A percentile compares a stretch with the other conserved stretches of the same genome.
These are phyloP conservation scores for Cordyceps farinosa DNA, from an alignment of 2,329 filamentous ascomycete species.

Conservation along the genomic window DNA sequence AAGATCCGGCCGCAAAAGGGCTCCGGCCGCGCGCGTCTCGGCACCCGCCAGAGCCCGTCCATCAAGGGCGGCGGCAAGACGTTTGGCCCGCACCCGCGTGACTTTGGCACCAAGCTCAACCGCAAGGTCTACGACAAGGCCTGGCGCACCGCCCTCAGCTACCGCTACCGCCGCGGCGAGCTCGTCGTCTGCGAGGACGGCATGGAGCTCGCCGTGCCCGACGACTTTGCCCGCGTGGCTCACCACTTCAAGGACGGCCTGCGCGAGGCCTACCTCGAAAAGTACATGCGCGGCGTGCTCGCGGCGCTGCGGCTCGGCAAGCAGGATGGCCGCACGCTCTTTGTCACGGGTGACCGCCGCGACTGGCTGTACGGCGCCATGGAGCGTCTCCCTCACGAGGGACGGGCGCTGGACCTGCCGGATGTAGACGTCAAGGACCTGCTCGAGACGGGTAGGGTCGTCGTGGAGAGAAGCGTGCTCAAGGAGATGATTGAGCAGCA, in stretches of 20 bases:
- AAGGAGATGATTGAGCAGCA: conserved; percentile 70
- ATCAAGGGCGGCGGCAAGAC: conserved; percentile 80
- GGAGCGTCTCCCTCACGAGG: conserved; percentile 60
- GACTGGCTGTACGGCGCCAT: conserved; percentile 65
- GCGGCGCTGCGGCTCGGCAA: conserved; percentile 66
- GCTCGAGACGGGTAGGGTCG: conserved; percentile 75
- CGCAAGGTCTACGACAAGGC: conserved; percentile 93
- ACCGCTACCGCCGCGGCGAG: conserved; percentile 84
- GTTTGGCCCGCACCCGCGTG: conserved; percentile 86
- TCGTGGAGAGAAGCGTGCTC: conserved; percentile 81
- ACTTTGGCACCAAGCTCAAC: conserved; percentile 81
- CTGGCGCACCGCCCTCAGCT: conserved; percentile 89
- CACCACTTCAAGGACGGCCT: conserved; percentile 46
- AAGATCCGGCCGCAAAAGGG: conserved; percentile 91
- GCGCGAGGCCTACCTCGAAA: conserved; percentile 54
- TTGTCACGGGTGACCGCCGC: conserved; percentile 63
- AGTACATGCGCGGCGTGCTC: conserved; percentile 66
- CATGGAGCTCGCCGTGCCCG: conserved; percentile 61
- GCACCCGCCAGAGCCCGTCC: conserved; percentile 77
- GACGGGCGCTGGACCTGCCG: conserved; percentile 63
- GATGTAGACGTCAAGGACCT: conserved; percentile 96
- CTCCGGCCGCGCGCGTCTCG: conserved; percentile 72
- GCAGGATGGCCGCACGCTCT: conserved; percentile 65
- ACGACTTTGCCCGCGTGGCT: conserved; percentile 45
- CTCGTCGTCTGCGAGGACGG: conserved; percentile 79